Evolutionary conservation across 2,329 filamentous ascomycete species (phyloP).

Genomic region (Clonostachys sp.): DNA sequence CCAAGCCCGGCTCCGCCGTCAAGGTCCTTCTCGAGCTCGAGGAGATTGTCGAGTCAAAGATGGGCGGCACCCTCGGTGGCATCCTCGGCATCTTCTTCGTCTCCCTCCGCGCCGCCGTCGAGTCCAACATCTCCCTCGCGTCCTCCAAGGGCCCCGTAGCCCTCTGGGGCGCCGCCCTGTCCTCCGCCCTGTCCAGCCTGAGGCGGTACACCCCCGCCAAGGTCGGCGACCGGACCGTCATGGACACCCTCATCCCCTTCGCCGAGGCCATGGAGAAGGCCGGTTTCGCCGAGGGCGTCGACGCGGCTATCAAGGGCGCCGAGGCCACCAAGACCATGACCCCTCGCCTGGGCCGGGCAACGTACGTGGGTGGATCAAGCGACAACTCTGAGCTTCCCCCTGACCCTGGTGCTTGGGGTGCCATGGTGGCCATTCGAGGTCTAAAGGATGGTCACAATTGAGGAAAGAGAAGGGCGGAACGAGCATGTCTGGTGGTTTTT

Average conservation of each 20-base stretch:
- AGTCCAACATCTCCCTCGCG: constrained; percentile 22
- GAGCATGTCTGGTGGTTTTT: too few species aligned
- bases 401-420: constrained; percentile 68
- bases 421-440: constrained; percentile 46
- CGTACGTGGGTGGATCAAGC: constrained; percentile 58
- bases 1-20: constrained; percentile 36
- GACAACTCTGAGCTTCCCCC: constrained; percentile 50
- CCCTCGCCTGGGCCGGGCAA: constrained; percentile 61
- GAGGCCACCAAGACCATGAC: constrained; percentile 61
- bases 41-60: constrained; percentile 50
- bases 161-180: constrained; percentile 37
- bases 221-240: constrained; percentile 51
- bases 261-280: constrained; percentile 38
- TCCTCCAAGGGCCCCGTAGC: constrained; percentile 22
- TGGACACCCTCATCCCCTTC: constrained; percentile 53
- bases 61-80: constrained; percentile 48
- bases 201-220: constrained; percentile 48
- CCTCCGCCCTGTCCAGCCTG: constrained; percentile 38
- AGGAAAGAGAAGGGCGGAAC: neutral
- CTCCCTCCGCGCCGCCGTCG: constrained; percentile 34
- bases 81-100: constrained; percentile 52
- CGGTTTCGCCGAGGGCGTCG: constrained; percentile 50
- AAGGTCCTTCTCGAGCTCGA: constrained; percentile 43
- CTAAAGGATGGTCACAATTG: neutral
- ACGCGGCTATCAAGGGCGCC: constrained; percentile 54